Percentiles rank a stretch among this genome's conserved stretches.
These are phyloP conservation scores for Spatholobus suberectus DNA, from an alignment of 306 rosid genomes.

Conservation along the genomic window DNA sequence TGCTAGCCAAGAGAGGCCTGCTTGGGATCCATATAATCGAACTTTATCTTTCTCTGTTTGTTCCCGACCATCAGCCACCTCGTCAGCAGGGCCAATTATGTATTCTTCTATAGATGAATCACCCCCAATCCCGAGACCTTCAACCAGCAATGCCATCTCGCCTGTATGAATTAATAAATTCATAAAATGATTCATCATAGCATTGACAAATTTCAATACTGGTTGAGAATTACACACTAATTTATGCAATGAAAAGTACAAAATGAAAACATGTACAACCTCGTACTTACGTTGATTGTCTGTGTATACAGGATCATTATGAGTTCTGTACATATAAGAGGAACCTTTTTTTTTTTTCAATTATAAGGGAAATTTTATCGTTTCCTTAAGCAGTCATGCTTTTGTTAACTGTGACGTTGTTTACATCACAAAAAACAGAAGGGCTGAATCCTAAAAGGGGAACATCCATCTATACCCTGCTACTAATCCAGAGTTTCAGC, in stretches of 20 bases:
- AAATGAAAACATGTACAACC: background rate
- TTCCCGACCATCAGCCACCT: constrained; percentile 55
- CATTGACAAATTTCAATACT: background rate
- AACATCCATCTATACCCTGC: background rate
- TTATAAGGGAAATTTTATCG: background rate
- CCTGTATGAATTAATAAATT: constrained; percentile 39
- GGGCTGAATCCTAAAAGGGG: background rate
- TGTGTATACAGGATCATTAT: background rate
- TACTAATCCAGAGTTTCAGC: constrained; percentile 9
- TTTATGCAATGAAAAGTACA: background rate
- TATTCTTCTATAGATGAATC: constrained; percentile 78
- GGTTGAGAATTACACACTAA: background rate
- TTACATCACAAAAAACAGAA: background rate
- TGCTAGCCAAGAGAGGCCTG: constrained; percentile 90
- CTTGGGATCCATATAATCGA: constrained; percentile 80
- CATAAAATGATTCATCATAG: background rate
- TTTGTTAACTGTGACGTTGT: background rate
- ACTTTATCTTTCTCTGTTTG: constrained; percentile 67
- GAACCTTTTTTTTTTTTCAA: background rate
- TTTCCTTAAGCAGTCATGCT: background rate
- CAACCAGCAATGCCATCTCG: constrained; percentile 80
- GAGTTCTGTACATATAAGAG: background rate
- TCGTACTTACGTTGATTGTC: background rate
- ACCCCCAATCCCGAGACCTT: constrained; percentile 87
- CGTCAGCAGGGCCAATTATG: constrained; percentile 78